A percentile compares a stretch with the other conserved stretches of the same genome.
Conservation (phyloP, 345 rosid species). For the Schrenkiella parvula region DNA sequence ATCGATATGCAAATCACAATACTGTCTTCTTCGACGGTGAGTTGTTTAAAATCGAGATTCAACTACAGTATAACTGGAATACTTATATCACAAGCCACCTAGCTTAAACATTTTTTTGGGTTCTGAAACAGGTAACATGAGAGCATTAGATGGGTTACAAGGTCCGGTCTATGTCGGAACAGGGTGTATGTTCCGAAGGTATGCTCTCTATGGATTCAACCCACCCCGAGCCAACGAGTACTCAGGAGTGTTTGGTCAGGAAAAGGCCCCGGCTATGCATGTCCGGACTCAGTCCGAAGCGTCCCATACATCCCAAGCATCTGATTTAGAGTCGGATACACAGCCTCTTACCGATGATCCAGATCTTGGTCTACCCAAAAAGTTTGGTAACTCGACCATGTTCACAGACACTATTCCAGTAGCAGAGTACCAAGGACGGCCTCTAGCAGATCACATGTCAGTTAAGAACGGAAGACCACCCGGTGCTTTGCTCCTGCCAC, state of each 20-base stretch:
- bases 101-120: neutral
- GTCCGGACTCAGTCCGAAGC: slow-evolving; percentile 33
- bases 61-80: neutral
- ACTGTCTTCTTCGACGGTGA: slow-evolving; percentile 80
- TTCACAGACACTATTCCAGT: slow-evolving; percentile 74
- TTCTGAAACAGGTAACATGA: slow-evolving; percentile 58
- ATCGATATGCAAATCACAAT: slow-evolving; percentile 89
- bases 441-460: slow-evolving; percentile 83
- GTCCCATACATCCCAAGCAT: slow-evolving; percentile 25
- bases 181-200: slow-evolving; percentile 89
- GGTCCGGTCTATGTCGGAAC: slow-evolving; percentile 96
- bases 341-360: slow-evolving; percentile 66
- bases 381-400: slow-evolving; percentile 69
- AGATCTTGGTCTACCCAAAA: slow-evolving; percentile 62
- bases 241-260: slow-evolving; percentile 59
- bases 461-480: slow-evolving; percentile 97
- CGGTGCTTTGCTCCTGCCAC: slow-evolving; percentile 71
- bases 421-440: slow-evolving; percentile 90
- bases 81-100: neutral
- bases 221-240: slow-evolving; percentile 95
- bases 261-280: slow-evolving; percentile 41
- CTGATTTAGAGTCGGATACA: slow-evolving; percentile 53
- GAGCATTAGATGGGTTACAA: slow-evolving; percentile 92
- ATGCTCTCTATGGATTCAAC: slow-evolving; percentile 82
- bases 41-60: neutral